These are phyloP conservation scores for Staphylotrichum tortipilum DNA, from an alignment of 495 filamentous ascomycete species.

Conservation along the genomic window DNA sequence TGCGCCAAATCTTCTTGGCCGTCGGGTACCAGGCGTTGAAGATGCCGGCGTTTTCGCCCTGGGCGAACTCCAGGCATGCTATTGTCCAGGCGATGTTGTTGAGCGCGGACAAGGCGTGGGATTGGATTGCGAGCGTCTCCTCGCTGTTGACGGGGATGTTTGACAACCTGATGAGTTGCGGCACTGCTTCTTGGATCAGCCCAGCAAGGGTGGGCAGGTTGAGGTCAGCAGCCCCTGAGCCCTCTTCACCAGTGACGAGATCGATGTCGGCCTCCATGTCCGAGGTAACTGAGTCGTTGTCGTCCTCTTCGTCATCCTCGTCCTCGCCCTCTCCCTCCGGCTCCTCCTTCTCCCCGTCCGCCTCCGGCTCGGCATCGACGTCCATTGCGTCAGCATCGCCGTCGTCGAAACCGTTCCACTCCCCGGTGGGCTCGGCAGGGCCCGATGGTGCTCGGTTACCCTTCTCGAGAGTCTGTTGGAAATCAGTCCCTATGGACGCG, in stretches of 20 bases:
- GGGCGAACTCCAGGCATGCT: constrained; percentile 39
- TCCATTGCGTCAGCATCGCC: constrained; percentile 27
- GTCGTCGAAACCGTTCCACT: constrained; percentile 26
- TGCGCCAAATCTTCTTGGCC: constrained; percentile 45
- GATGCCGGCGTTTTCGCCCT: constrained; percentile 33
- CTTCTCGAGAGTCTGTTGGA: constrained; percentile 39
- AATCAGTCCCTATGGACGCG: constrained; percentile 49
- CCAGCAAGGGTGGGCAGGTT: constrained; percentile 38
- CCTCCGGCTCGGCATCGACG: constrained; percentile 25
- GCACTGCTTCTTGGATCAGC: constrained; percentile 42
- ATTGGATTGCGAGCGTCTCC: constrained; percentile 30
- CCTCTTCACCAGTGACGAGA: constrained; percentile 43
- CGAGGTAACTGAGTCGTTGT: constrained; percentile 38
- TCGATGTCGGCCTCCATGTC: constrained; percentile 52
- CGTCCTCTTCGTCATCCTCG: constrained; percentile 21
- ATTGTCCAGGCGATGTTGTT: constrained; percentile 57
- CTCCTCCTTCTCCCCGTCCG: constrained; percentile 21
- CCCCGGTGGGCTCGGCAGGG: constrained; percentile 11
- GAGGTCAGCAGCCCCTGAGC: constrained; percentile 26
- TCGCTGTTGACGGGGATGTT: constrained; percentile 14
- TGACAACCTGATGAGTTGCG: constrained; percentile 39
- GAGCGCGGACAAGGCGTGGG: constrained; percentile 42
- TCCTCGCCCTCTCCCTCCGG: constrained; percentile 28
- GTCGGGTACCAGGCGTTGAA: constrained; percentile 39
- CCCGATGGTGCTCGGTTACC: constrained; percentile 20